Evolutionary conservation across 1,284 basidiomycete species (phyloP).

Genomic region (Takashimella tepidaria): DNA sequence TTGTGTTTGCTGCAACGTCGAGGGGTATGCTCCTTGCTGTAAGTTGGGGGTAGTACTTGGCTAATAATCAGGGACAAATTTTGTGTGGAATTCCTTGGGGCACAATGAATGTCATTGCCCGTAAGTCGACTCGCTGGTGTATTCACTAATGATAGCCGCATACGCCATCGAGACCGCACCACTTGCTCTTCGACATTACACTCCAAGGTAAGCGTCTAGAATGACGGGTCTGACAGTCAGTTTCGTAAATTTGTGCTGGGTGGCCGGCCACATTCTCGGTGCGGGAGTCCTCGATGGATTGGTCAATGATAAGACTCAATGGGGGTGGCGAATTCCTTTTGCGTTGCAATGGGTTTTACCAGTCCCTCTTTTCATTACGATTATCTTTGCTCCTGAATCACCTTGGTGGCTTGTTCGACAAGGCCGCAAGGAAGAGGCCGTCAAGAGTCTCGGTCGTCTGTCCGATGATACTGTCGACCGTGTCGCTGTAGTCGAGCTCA

Average conservation of each 20-base stretch:
- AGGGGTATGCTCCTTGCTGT: neutral
- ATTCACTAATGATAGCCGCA: no score
- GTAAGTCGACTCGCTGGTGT: no score
- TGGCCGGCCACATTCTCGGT: constrained; percentile 33
- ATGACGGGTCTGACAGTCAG: neutral
- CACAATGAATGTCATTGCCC: constrained; percentile 1
- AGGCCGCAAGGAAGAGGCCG: constrained; percentile 27
- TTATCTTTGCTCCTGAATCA: constrained; percentile 16
- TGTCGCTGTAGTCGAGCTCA: constrained; percentile 37
- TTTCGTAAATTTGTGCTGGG: constrained; percentile 52
- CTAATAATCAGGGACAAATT: neutral
- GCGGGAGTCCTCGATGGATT: constrained; percentile 16
- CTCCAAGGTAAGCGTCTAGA: constrained; percentile 15
- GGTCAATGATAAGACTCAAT: constrained; percentile 9
- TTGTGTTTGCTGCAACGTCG: neutral
- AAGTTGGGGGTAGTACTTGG: neutral
- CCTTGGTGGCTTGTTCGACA: constrained; percentile 32
- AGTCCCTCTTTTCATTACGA: constrained; percentile 30
- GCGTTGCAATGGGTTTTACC: constrained; percentile 44
- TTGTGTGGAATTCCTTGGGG: constrained; percentile 11
- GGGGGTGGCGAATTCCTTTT: constrained; percentile 22
- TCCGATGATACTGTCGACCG: constrained; percentile 15
- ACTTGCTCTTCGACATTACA: constrained; percentile 41
- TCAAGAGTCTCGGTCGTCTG: constrained; percentile 16
- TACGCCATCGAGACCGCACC: constrained; percentile 53